phyloP scores from a whole-genome alignment of 225 moss, liverwort and hornwort genomes.

The Anthoceros angustus region DNA sequence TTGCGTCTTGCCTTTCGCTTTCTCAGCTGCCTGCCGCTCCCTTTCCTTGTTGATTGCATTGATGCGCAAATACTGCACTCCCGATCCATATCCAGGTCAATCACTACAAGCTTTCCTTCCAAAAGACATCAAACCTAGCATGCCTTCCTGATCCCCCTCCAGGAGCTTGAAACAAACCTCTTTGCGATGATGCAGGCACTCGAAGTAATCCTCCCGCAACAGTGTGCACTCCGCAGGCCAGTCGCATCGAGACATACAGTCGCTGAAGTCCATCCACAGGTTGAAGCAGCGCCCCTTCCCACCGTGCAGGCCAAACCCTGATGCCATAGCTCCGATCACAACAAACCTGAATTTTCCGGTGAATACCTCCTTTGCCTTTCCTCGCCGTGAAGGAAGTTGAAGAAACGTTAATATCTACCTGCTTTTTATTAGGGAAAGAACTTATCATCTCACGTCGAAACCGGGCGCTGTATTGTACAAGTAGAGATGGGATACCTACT shows the following conservation, averaged over 20 bases:
- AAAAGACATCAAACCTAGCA: too few relatives aligned
- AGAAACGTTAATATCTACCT: too few relatives aligned
- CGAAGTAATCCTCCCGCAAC: conserved; percentile 87
- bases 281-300: conserved; percentile 94
- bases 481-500: too few relatives aligned
- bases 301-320: conserved; percentile 78
- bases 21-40: conserved; percentile 50
- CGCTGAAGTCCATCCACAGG: conserved; percentile 98
- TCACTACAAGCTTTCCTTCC: too few relatives aligned
- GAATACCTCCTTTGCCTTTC: too few relatives aligned
- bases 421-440: too few relatives aligned
- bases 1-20: conserved; percentile 16
- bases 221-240: conserved; percentile 77
- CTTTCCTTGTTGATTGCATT: conserved; percentile 95
- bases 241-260: conserved; percentile 76
- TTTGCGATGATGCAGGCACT: conserved; percentile 95
- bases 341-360: too few relatives aligned
- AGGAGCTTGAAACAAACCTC: conserved; percentile 26
- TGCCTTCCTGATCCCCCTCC: too few relatives aligned
- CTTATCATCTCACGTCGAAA: too few relatives aligned
- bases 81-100: not conserved
- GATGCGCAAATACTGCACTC: conserved; percentile 81
- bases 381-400: too few relatives aligned
- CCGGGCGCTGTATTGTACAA: too few relatives aligned
- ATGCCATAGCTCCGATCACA: conserved; percentile 41